Conservation (phyloP, 2,329 filamentous ascomycete genomes). For the Aspergillus chevalieri region DNA sequence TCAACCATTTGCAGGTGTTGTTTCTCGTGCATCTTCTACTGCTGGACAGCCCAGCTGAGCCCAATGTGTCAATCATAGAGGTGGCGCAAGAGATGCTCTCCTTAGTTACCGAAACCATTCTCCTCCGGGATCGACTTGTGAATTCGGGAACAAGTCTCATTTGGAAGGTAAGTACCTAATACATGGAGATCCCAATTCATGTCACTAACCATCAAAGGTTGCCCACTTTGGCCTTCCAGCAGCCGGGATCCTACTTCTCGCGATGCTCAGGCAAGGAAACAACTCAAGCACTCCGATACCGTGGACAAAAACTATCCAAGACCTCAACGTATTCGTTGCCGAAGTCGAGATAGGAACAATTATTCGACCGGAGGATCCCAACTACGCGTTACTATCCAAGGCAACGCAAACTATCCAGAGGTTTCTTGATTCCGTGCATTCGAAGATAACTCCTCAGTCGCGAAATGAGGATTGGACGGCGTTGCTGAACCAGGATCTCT, state of each 20-base stretch:
- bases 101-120: slow-evolving; percentile 20
- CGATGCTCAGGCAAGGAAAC: slow-evolving; percentile 18
- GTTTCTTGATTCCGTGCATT: slow-evolving; percentile 20
- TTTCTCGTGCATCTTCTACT: slow-evolving; percentile 19
- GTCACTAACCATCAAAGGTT: slow-evolving; percentile 9
- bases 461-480: slow-evolving; percentile 17
- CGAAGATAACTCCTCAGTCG: slow-evolving; percentile 11
- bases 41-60: slow-evolving; percentile 18
- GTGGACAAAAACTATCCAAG: slow-evolving; percentile 16
- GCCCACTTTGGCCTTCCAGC: slow-evolving; percentile 25
- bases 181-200: too few relatives aligned
- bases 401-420: slow-evolving; percentile 20
- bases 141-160: slow-evolving; percentile 23
- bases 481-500: slow-evolving; percentile 16
- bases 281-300: slow-evolving; percentile 8
- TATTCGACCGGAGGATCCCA: slow-evolving; percentile 18
- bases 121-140: slow-evolving; percentile 20
- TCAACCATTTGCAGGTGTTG: slow-evolving; percentile 23
- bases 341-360: slow-evolving; percentile 22
- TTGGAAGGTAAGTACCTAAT: slow-evolving; percentile 17
- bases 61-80: slow-evolving; percentile 18
- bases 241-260: slow-evolving; percentile 23
- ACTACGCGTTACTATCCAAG: slow-evolving; percentile 19
- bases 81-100: slow-evolving; percentile 23
- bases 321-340: slow-evolving; percentile 23